These are phyloP conservation scores for Chrysanthemum seticuspe DNA, from an alignment of 129 eudicot genomes.

Conservation along the genomic window DNA sequence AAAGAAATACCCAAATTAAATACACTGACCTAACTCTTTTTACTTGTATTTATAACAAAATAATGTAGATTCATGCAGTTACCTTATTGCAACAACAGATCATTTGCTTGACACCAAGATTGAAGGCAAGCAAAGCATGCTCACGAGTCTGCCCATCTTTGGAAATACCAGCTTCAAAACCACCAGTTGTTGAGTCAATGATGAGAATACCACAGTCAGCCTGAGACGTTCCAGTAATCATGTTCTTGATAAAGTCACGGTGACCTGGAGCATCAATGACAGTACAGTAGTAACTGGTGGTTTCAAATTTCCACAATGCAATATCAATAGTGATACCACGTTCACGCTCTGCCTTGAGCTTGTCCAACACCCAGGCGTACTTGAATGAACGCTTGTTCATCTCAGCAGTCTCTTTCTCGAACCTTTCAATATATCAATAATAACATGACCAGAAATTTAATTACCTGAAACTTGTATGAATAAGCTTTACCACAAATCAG, in stretches of 20 bases:
- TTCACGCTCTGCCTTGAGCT: constrained; percentile 54
- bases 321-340: constrained; percentile 56
- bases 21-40: no score
- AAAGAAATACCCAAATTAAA: no score
- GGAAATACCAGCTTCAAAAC: constrained; percentile 17
- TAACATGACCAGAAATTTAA: no score
- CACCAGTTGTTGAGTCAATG: neutral
- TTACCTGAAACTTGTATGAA: no score
- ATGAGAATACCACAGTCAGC: neutral
- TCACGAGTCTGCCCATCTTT: constrained; percentile 25
- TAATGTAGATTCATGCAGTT: neutral
- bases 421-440: constrained; percentile 31
- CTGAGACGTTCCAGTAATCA: neutral
- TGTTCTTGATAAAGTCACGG: neutral
- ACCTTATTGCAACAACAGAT: constrained; percentile 5
- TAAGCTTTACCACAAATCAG: no score
- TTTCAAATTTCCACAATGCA: constrained; percentile 54
- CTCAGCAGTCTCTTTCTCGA: constrained; percentile 53
- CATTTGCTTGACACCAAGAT: constrained; percentile 25
- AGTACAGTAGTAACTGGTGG: constrained; percentile 7
- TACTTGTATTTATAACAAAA: no score
- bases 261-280: neutral
- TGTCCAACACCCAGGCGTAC: constrained; percentile 58
- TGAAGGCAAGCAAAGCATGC: constrained; percentile 23
- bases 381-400: constrained; percentile 57